Evolutionary conservation across 2,329 filamentous ascomycete species (phyloP).

Genomic region (Penicillium corylophilum): DNA sequence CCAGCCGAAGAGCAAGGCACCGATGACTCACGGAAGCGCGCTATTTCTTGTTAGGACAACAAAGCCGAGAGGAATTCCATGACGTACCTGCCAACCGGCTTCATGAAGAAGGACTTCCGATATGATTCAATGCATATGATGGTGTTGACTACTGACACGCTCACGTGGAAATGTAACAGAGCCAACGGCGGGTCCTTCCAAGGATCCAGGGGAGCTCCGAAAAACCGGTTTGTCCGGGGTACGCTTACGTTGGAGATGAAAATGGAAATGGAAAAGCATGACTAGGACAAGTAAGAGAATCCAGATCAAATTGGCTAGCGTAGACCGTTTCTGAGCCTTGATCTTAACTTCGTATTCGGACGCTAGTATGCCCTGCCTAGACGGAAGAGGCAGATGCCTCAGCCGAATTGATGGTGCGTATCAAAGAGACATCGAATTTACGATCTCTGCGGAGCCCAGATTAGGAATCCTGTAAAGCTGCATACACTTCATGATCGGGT

Average conservation of each 20-base stretch:
- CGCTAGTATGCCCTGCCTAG: background rate
- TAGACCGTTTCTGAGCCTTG: background rate
- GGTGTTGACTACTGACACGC: background rate
- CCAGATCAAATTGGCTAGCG: background rate
- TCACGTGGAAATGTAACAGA: conserved; percentile 3
- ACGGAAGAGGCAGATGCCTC: conserved; percentile 1
- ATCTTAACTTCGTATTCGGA: conserved; percentile 6
- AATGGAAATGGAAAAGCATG: background rate
- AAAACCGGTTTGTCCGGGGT: background rate
- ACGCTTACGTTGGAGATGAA: background rate
- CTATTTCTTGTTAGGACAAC: conserved; percentile 1
- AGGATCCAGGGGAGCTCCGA: background rate
- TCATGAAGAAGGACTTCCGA: conserved; percentile 2
- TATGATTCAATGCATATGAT: conserved; percentile 8
- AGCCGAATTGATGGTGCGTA: background rate
- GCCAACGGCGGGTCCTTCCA: background rate
- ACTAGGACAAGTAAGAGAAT: background rate
- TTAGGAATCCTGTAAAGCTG: background rate
- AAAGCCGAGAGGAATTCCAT: background rate
- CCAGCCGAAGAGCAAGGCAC: conserved; percentile 5
- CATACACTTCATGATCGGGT: background rate
- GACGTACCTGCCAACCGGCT: conserved; percentile 3
- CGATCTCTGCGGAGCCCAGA: background rate
- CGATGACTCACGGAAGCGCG: conserved; percentile 3
- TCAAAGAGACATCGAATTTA: background rate